Conservation (phyloP, 495 filamentous ascomycete genomes). For the Endocarpon pusillum region DNA sequence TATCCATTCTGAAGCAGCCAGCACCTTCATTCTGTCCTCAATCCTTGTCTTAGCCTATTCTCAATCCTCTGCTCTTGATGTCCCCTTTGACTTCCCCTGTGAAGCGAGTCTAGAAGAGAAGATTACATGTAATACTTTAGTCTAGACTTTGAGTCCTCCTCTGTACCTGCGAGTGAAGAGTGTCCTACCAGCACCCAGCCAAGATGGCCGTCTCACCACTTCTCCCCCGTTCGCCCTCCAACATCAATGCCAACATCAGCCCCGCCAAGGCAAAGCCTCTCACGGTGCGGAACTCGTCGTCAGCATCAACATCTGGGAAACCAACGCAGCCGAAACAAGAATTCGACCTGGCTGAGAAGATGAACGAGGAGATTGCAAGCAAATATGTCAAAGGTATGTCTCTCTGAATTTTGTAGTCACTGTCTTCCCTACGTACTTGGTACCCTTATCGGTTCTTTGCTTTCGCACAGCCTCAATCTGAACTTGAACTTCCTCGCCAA, state of each 20-base stretch:
- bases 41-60: no score
- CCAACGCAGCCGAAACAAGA: conserved; percentile 11
- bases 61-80: no score
- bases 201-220: conserved; percentile 31
- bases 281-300: conserved; percentile 18
- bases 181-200: no score
- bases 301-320: conserved; percentile 9
- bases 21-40: no score
- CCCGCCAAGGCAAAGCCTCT: conserved; percentile 22
- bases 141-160: no score
- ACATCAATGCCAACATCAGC: conserved; percentile 18
- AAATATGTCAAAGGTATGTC: conserved; percentile 73
- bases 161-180: no score
- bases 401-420: no score
- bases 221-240: conserved; percentile 18
- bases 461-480: conserved; percentile 1
- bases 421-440: not conserved
- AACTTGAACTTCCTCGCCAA: not conserved
- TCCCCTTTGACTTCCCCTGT: no score
- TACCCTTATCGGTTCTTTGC: not conserved
- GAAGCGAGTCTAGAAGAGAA: no score
- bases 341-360: conserved; percentile 59
- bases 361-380: conserved; percentile 71
- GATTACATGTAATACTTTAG: no score
- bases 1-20: no score